Evolutionary conservation across 2,329 filamentous ascomycete genomes (phyloP).

Genomic region (Diaporthe vexans): DNA sequence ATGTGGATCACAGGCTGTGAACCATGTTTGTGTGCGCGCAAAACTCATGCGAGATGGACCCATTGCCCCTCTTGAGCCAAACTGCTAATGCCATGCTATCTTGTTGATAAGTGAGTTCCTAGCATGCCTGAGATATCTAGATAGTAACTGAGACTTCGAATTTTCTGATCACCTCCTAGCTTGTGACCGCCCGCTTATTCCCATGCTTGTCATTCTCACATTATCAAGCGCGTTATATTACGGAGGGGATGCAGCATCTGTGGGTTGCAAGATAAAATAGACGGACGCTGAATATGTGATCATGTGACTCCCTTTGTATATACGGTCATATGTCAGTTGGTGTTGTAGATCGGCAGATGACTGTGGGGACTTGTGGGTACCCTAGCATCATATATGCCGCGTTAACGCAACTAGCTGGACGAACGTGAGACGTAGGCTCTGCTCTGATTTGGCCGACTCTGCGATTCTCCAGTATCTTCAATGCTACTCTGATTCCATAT

Average conservation of each 20-base stretch:
- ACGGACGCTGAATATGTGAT: neutral
- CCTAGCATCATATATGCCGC: neutral
- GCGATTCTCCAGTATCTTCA: neutral
- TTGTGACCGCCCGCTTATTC: no score
- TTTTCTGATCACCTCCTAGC: no score
- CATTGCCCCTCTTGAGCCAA: neutral
- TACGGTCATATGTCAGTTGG: neutral
- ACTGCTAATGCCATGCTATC: neutral
- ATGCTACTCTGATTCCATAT: neutral
- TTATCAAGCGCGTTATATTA: no score
- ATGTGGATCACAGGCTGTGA: neutral
- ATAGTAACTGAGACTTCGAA: no score
- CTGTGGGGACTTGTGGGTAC: neutral
- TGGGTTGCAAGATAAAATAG: rapidly evolving
- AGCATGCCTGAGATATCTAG: no score
- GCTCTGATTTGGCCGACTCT: neutral
- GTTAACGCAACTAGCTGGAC: neutral
- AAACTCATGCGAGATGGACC: neutral
- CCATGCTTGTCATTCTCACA: no score
- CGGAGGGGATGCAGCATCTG: no score
- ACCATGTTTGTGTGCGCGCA: no score
- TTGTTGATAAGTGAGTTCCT: no score
- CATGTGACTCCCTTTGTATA: neutral
- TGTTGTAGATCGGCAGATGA: neutral
- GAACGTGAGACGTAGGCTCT: neutral